Evolutionary conservation across 768 basidiomycete species (phyloP).

Genomic region (Podaxis carcinomalis): DNA sequence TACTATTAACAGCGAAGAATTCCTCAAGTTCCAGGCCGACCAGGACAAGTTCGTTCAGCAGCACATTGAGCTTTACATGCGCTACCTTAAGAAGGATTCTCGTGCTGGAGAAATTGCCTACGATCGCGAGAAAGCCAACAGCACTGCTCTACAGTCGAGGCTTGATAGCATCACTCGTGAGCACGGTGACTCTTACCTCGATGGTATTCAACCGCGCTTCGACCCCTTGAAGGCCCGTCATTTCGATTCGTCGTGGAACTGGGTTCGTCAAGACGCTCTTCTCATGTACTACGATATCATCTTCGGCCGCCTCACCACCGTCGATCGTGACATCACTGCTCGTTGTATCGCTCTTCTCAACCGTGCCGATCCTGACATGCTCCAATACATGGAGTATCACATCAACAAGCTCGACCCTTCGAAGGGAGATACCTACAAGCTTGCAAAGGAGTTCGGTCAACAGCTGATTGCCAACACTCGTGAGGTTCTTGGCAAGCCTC

Average conservation of each 20-base stretch:
- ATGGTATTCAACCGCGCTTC: slow-evolving; percentile 93
- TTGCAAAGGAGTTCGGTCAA: slow-evolving; percentile 97
- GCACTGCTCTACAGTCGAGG: slow-evolving; percentile 69
- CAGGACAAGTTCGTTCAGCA: slow-evolving; percentile 90
- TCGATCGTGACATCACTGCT: slow-evolving; percentile 95
- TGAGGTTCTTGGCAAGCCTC: slow-evolving; percentile 79
- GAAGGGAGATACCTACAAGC: slow-evolving; percentile 86
- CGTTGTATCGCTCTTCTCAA: slow-evolving; percentile 98
- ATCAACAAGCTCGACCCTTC: slow-evolving; percentile 78
- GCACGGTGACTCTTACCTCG: slow-evolving; percentile 90
- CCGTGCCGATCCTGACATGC: slow-evolving; percentile 88
- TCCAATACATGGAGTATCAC: slow-evolving; percentile 94
- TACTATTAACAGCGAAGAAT: slow-evolving; percentile 96
- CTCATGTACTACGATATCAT: slow-evolving; percentile 99
- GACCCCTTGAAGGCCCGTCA: slow-evolving; percentile 94
- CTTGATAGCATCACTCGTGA: slow-evolving; percentile 87
- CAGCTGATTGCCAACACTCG: slow-evolving; percentile 92
- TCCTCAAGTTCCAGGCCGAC: slow-evolving; percentile 92
- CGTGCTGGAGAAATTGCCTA: slow-evolving; percentile 88
- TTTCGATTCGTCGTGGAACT: slow-evolving; percentile 99
- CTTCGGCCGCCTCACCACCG: slow-evolving; percentile 88
- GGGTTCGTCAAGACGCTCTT: slow-evolving; percentile 96
- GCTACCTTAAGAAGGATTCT: slow-evolving; percentile 91
- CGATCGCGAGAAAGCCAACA: slow-evolving; percentile 80
- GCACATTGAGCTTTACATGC: slow-evolving; percentile 95